phyloP scores from a whole-genome alignment of 139 green algal species.

The Chlamydomonas eustigma region DNA sequence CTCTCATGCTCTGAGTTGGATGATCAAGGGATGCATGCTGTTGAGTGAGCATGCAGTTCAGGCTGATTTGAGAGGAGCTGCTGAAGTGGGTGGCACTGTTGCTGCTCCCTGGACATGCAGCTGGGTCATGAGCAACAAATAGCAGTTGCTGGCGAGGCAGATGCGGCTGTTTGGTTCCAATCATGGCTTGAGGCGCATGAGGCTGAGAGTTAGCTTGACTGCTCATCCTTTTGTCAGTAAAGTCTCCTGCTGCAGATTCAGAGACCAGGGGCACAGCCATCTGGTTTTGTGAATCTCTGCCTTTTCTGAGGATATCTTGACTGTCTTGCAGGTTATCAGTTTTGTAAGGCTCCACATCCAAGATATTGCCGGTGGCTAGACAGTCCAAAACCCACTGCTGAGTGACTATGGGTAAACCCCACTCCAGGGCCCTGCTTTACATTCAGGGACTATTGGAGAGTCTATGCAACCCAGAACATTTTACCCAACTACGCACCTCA shows the following conservation, averaged over 20 bases:
- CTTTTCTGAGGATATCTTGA: too few species aligned
- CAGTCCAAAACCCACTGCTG: conserved; percentile 8
- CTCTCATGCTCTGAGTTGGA: too few species aligned
- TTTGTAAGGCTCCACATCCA: conserved; percentile 4
- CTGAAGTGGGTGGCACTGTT: not conserved
- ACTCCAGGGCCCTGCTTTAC: conserved; percentile 8
- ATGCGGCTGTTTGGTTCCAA: too few species aligned
- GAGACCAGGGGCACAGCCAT: too few species aligned
- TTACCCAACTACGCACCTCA: not conserved
- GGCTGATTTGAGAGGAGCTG: not conserved
- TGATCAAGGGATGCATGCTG: too few species aligned
- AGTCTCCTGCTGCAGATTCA: too few species aligned
- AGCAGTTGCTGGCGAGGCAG: not conserved
- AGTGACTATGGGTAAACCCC: conserved; percentile 14
- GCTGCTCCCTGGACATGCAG: not conserved
- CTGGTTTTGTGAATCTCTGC: too few species aligned
- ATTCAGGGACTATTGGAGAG: not conserved
- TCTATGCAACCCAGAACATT: not conserved
- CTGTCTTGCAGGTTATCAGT: conserved; percentile 14
- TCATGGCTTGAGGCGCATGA: too few species aligned
- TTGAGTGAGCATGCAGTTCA: not conserved
- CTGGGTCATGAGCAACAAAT: not conserved
- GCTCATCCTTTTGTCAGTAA: too few species aligned
- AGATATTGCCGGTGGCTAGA: not conserved
- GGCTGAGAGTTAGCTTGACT: too few species aligned